Percentiles rank a stretch among this genome's conserved stretches.
phyloP scores from a whole-genome alignment of 768 basidiomycete genomes.

The Postia placenta region DNA sequence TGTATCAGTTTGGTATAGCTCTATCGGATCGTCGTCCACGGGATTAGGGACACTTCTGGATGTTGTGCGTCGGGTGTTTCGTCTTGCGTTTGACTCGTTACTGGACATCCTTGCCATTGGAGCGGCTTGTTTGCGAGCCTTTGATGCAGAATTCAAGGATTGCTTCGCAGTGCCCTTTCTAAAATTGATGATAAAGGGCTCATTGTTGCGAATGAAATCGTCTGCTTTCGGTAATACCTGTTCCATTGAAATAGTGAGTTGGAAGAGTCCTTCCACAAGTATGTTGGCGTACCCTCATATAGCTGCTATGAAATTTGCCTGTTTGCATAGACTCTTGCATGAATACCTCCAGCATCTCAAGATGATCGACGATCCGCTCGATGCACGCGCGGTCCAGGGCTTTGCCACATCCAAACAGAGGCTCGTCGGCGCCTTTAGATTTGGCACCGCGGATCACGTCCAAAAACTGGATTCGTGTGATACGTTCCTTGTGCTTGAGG shows the following conservation, averaged over 20 bases:
- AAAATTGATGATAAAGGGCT: constrained; percentile 1
- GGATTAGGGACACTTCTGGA: constrained; percentile 22
- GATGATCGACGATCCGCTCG: constrained; percentile 33
- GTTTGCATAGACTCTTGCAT: background rate
- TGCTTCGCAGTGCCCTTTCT: background rate
- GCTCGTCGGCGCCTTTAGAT: constrained; percentile 40
- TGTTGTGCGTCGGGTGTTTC: constrained; percentile 4
- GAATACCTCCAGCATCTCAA: background rate
- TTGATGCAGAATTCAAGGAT: constrained; percentile 5
- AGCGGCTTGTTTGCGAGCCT: background rate
- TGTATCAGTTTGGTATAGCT: too few relatives aligned
- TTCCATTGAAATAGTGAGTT: background rate
- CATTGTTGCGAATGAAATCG: background rate
- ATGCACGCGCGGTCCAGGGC: constrained; percentile 43
- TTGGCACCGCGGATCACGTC: constrained; percentile 61
- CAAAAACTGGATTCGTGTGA: constrained; percentile 57
- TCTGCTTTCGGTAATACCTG: constrained; percentile 2
- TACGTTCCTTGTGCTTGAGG: constrained; percentile 33
- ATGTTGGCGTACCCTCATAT: background rate
- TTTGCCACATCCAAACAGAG: constrained; percentile 50
- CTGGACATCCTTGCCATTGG: background rate
- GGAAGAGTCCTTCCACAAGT: background rate
- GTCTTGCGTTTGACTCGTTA: background rate
- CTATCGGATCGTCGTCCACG: constrained; percentile 22
- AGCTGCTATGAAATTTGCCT: background rate